These are phyloP conservation scores for Xylariaceae sp. DNA, from an alignment of 2,329 filamentous ascomycete genomes.

Conservation along the genomic window DNA sequence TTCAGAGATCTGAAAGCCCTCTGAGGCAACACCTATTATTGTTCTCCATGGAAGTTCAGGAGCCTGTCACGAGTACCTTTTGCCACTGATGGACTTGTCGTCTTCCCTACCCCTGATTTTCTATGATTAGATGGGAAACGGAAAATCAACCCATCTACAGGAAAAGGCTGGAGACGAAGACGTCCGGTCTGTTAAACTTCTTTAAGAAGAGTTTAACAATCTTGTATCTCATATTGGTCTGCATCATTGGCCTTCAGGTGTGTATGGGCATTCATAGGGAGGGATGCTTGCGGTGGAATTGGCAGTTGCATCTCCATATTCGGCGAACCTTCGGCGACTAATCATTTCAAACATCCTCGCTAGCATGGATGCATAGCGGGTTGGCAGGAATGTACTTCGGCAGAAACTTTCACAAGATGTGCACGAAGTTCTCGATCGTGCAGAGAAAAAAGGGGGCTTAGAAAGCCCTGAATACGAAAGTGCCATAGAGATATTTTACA, in stretches of 20 bases:
- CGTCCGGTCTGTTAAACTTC: conserved; percentile 58
- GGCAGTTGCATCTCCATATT: conserved; percentile 41
- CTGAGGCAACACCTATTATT: conserved; percentile 29
- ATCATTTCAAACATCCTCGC: conserved; percentile 42
- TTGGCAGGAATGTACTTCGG: conserved; percentile 25
- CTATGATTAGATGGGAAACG: conserved; percentile 62
- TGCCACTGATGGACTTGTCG: conserved; percentile 48
- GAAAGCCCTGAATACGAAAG: conserved; percentile 41
- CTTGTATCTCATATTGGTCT: conserved; percentile 51
- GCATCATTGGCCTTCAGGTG: conserved; percentile 43
- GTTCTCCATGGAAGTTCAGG: conserved; percentile 44
- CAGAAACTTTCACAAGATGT: conserved; percentile 17
- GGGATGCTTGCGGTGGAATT: conserved; percentile 55
- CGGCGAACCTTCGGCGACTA: conserved; percentile 36
- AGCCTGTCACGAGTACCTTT: conserved; percentile 52
- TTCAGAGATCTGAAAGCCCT: conserved; percentile 30
- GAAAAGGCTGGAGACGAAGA: conserved; percentile 51
- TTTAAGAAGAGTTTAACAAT: conserved; percentile 57
- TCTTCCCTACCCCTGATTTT: conserved; percentile 53
- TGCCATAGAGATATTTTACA: conserved; percentile 43
- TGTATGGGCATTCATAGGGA: conserved; percentile 61
- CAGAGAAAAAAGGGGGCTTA: conserved; percentile 39
- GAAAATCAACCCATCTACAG: conserved; percentile 54
- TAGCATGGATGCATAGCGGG: conserved; percentile 39
- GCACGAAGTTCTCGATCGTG: conserved; percentile 14